A percentile compares a stretch with the other conserved stretches of the same genome.
phyloP scores from a whole-genome alignment of 257 asterid species.

The Scutellaria minor region DNA sequence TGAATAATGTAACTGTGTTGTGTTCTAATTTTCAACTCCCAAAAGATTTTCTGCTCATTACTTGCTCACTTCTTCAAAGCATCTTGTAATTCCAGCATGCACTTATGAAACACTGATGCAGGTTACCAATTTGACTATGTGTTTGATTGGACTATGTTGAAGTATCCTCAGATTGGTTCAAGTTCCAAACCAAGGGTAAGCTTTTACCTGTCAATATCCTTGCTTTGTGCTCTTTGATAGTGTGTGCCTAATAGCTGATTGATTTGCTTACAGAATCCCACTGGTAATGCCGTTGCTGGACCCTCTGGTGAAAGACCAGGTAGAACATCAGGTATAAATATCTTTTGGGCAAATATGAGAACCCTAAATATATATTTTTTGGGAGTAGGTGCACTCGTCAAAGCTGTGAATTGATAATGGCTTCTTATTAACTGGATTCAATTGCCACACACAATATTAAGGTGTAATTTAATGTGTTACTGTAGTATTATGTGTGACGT shows the following conservation, averaged over 20 bases:
- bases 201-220: slow-evolving; percentile 29
- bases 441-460: not conserved
- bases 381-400: not conserved
- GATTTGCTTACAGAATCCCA: slow-evolving; percentile 58
- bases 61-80: no score
- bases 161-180: slow-evolving; percentile 92
- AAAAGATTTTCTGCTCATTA: not conserved
- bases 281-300: slow-evolving; percentile 77
- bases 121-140: slow-evolving; percentile 97
- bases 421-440: slow-evolving; percentile 11
- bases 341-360: not conserved
- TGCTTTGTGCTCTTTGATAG: slow-evolving; percentile 24
- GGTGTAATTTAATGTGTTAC: not conserved
- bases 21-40: not conserved
- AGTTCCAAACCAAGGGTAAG: slow-evolving; percentile 81
- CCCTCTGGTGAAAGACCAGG: slow-evolving; percentile 88
- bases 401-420: not conserved
- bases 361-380: slow-evolving; percentile 12
- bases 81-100: no score
- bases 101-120: slow-evolving; percentile 37
- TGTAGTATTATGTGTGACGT: not conserved
- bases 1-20: slow-evolving; percentile 10
- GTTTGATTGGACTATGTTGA: slow-evolving; percentile 94
- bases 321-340: slow-evolving; percentile 69
- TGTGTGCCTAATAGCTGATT: slow-evolving; percentile 21